Conservation (phyloP, 257 asterid genomes). For the Solanum infundibuliforme region DNA sequence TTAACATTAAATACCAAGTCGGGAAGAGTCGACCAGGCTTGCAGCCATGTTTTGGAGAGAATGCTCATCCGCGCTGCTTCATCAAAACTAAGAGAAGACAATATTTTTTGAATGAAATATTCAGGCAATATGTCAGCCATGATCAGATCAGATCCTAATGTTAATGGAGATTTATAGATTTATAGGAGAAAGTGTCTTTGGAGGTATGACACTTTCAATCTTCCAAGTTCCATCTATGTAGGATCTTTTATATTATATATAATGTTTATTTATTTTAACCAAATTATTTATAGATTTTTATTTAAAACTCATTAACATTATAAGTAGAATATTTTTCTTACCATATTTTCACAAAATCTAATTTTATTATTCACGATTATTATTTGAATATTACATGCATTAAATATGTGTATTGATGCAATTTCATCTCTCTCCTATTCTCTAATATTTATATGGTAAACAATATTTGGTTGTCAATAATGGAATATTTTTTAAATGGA, state of each 20-base stretch:
- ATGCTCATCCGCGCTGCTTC: not conserved
- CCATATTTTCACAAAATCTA: not conserved
- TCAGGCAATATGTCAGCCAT: not conserved
- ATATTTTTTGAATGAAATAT: not conserved
- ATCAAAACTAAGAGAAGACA: not conserved
- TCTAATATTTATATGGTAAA: not conserved
- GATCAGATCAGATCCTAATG: not conserved
- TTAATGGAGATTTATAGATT: not conserved
- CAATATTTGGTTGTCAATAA: too few species aligned
- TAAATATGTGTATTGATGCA: not conserved
- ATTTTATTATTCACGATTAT: too few species aligned
- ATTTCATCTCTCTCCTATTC: not conserved
- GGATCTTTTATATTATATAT: not conserved
- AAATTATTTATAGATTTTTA: too few species aligned
- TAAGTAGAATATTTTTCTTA: not conserved
- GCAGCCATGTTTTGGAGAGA: not conserved
- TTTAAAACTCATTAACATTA: too few species aligned
- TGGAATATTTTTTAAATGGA: too few species aligned
- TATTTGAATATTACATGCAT: not conserved
- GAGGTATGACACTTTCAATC: not conserved
- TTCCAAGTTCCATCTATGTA: not conserved
- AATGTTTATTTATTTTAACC: not conserved
- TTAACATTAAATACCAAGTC: not conserved
- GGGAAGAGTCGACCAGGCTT: not conserved
- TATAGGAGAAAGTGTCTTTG: not conserved